Conservation (phyloP, 2,329 filamentous ascomycete species). For the Calonectria pauciramosa region DNA sequence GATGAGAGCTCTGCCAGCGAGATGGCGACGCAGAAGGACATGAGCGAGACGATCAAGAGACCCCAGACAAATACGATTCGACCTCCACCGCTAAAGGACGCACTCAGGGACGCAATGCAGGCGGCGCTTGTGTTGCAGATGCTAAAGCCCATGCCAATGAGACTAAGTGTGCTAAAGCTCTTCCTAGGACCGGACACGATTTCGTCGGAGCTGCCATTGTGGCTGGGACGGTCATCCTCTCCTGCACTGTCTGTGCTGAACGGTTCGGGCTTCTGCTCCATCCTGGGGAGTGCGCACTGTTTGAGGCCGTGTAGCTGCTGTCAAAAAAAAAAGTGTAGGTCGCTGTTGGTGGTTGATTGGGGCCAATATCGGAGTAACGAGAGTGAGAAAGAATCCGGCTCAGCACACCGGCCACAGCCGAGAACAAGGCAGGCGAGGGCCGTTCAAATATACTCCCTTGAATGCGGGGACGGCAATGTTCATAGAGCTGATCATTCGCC, state of each 20-base stretch:
- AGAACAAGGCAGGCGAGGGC: no score
- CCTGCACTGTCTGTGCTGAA: background rate
- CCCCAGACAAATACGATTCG: constrained; percentile 6
- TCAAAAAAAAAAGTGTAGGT: no score
- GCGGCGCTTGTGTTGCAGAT: background rate
- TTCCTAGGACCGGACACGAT: background rate
- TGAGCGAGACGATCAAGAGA: background rate
- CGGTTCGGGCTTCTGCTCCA: background rate
- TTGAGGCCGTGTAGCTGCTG: background rate
- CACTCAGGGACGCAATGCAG: background rate
- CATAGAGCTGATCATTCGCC: background rate
- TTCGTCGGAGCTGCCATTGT: background rate
- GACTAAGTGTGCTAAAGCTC: background rate
- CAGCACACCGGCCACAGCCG: no score
- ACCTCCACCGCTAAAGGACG: background rate
- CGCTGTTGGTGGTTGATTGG: background rate
- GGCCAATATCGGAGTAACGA: no score
- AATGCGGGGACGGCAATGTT: no score
- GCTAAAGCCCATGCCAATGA: background rate
- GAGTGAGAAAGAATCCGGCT: background rate
- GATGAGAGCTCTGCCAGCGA: constrained; percentile 11
- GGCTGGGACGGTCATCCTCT: background rate
- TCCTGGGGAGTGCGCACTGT: background rate
- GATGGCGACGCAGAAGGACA: background rate
- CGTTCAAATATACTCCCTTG: no score